Evolutionary conservation across 2,329 filamentous ascomycete species (phyloP).

Genomic region (Paradendryphiella salina): DNA sequence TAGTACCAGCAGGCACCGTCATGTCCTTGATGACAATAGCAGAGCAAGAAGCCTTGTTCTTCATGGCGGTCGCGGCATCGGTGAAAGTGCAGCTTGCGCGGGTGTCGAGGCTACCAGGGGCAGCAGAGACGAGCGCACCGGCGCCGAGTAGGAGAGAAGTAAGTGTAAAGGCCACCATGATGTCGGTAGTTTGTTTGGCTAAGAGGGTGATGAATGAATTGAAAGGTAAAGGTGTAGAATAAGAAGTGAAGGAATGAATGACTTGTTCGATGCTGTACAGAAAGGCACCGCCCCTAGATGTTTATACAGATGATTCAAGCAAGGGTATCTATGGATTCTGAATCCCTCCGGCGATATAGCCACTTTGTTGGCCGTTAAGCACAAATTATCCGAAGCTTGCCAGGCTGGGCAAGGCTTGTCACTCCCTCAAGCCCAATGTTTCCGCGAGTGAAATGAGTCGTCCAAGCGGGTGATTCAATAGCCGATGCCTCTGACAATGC

Average conservation of each 20-base stretch:
- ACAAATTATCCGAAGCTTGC: conserved; percentile 5
- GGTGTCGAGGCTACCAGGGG: conserved; percentile 34
- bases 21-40: conserved; percentile 59
- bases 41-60: conserved; percentile 57
- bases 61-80: conserved; percentile 53
- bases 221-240: conserved; percentile 6
- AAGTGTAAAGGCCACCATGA: conserved; percentile 29
- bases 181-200: conserved; percentile 12
- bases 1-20: conserved; percentile 60
- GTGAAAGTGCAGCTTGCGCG: conserved; percentile 60
- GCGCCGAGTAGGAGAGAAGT: conserved; percentile 31
- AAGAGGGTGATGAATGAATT: conserved; percentile 15
- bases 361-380: neutral
- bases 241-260: conserved; percentile 7
- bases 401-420: conserved; percentile 12
- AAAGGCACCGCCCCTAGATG: conserved; percentile 3
- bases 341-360: neutral
- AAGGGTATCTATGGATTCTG: neutral
- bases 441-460: conserved; percentile 1
- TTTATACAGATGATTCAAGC: conserved; percentile 20
- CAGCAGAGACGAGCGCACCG: conserved; percentile 38
- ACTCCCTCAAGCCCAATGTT: neutral
- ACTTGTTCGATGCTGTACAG: neutral
- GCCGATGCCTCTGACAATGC: no score
- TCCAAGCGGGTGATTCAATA: neutral